These are phyloP conservation scores for Fusarium caatingaense DNA, from an alignment of 2,329 filamentous ascomycete genomes.

Conservation along the genomic window DNA sequence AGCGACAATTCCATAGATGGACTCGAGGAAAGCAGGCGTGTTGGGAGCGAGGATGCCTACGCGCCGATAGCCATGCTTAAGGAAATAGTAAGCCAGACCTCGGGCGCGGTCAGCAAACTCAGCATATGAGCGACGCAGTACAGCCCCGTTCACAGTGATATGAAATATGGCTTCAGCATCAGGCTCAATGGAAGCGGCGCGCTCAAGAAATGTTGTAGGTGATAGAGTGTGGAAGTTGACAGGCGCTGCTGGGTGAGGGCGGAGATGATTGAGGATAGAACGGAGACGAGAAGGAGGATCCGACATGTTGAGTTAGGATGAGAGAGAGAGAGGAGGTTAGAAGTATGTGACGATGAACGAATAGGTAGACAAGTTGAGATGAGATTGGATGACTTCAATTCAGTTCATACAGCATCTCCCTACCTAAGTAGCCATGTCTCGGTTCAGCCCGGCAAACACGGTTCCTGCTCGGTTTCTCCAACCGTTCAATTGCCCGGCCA, in stretches of 20 bases:
- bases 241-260: conserved; percentile 55
- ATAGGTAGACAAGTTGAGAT: background rate
- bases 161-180: conserved; percentile 87
- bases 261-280: conserved; percentile 65
- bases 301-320: conserved; percentile 61
- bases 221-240: conserved; percentile 81
- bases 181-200: conserved; percentile 89
- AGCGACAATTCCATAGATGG: conserved; percentile 86
- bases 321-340: background rate
- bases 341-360: background rate
- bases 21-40: conserved; percentile 93
- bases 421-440: conserved; percentile 37
- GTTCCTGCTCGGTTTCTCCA: conserved; percentile 44
- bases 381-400: conserved; percentile 30
- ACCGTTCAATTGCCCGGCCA: conserved; percentile 27
- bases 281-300: conserved; percentile 69
- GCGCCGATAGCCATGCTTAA: conserved; percentile 76
- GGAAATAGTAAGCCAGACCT: conserved; percentile 88
- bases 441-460: conserved; percentile 47
- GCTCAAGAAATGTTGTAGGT: conserved; percentile 86
- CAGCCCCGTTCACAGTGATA: conserved; percentile 79
- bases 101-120: conserved; percentile 87
- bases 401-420: conserved; percentile 26
- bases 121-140: conserved; percentile 80
- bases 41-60: conserved; percentile 92